Evolutionary conservation across 208 protist species (phyloP).

Genomic region (Crithidia bombi): DNA sequence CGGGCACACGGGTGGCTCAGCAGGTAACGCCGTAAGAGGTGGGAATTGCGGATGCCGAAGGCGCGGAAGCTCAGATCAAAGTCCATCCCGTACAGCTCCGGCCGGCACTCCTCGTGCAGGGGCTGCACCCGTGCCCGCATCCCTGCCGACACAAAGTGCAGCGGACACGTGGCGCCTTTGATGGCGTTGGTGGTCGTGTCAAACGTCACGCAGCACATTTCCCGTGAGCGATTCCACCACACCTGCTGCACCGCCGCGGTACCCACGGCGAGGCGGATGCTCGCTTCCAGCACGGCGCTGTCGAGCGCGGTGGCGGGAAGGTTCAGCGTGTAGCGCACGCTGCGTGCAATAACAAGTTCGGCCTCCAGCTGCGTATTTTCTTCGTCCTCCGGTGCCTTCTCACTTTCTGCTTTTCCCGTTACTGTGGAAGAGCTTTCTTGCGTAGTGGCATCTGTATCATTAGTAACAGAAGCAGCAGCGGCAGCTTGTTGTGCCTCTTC

Average conservation of each 20-base stretch:
- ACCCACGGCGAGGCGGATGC: slow-evolving; percentile 66
- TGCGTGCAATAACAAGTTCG: slow-evolving; percentile 74
- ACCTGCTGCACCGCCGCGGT: slow-evolving; percentile 70
- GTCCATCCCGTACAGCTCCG: slow-evolving; percentile 87
- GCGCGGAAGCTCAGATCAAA: slow-evolving; percentile 90
- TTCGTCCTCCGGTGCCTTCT: neutral
- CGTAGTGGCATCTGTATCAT: neutral
- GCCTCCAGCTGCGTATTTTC: slow-evolving; percentile 48
- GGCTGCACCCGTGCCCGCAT: slow-evolving; percentile 74
- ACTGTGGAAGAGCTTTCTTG: no score
- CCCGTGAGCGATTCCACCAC: slow-evolving; percentile 84
- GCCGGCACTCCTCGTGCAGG: slow-evolving; percentile 82
- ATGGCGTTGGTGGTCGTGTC: slow-evolving; percentile 74
- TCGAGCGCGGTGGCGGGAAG: slow-evolving; percentile 51
- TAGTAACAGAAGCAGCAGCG: neutral
- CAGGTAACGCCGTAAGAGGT: slow-evolving; percentile 82
- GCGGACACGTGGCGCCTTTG: slow-evolving; percentile 53
- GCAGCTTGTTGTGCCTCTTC: slow-evolving; percentile 12
- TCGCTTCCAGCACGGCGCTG: slow-evolving; percentile 77
- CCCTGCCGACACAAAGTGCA: slow-evolving; percentile 47
- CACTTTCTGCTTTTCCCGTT: neutral
- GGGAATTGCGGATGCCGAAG: slow-evolving; percentile 92
- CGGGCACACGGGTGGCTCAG: slow-evolving; percentile 80
- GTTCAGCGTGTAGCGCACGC: slow-evolving; percentile 71
- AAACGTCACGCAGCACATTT: slow-evolving; percentile 71